Conservation (phyloP, 2,329 filamentous ascomycete genomes). For the Aspergillus caelatus region DNA sequence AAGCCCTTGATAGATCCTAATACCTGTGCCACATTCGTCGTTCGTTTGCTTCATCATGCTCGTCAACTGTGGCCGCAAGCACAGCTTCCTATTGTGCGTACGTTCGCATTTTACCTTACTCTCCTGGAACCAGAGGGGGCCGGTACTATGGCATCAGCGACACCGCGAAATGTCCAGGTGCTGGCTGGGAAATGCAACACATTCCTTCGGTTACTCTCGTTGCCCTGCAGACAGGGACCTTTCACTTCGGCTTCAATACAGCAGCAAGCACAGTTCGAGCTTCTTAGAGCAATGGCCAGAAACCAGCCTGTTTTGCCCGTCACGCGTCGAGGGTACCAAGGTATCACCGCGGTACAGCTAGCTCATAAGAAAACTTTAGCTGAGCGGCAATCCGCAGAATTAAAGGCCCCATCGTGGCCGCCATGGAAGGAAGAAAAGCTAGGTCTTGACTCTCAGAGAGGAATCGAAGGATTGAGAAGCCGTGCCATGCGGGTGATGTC, state of each 20-base stretch:
- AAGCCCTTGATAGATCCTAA: conserved; percentile 27
- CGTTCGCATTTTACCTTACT: conserved; percentile 41
- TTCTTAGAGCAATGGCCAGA: conserved; percentile 60
- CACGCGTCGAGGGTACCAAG: conserved; percentile 61
- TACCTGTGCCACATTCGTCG: conserved; percentile 45
- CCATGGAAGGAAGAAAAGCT: conserved; percentile 66
- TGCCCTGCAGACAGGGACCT: conserved; percentile 52
- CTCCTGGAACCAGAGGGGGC: conserved; percentile 8
- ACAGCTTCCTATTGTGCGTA: conserved; percentile 45
- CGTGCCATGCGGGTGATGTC: conserved; percentile 58
- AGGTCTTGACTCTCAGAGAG: conserved; percentile 62
- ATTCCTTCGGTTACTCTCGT: conserved; percentile 51
- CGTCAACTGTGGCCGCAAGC: conserved; percentile 52
- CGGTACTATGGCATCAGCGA: conserved; percentile 8
- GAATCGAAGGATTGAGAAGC: conserved; percentile 58
- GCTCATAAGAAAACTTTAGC: conserved; percentile 58
- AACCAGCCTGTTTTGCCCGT: conserved; percentile 58
- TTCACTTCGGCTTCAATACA: conserved; percentile 53
- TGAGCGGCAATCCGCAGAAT: conserved; percentile 60
- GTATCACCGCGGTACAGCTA: conserved; percentile 59
- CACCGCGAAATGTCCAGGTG: conserved; percentile 24
- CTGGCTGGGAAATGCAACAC: conserved; percentile 52
- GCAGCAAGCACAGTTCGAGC: conserved; percentile 59
- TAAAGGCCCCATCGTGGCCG: conserved; percentile 65
- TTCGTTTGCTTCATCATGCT: conserved; percentile 55